Evolutionary conservation across 23 red algal genomes (phyloP), one percentile per base, ranked within the genome.

Genomic region (Gracilariopsis chorda): DNA sequence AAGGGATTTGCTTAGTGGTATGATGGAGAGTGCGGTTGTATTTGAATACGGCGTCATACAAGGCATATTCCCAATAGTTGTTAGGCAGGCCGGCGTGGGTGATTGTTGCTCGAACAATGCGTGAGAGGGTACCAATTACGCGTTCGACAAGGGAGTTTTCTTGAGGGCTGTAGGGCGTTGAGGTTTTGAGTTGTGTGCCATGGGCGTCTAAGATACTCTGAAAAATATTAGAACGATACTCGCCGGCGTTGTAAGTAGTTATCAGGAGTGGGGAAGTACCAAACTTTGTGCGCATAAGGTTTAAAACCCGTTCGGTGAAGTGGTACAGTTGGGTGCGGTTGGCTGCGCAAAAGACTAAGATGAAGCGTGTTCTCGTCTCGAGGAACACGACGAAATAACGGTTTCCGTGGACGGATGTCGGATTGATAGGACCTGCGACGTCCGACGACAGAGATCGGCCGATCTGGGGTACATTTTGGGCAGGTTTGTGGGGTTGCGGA

Each of bases 101-200:
- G 6, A 88, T 1, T 0, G 37, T 25, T 16, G 61, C 25, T 28
- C 65, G 19, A 3, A 43, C 32, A 4, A 64, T 25, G 7, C 48
- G 24, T 7, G 27, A 23, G 29, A 52, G 21, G 8, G 40, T 87
- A 16, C 32, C 17, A 45, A 69, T 77, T 6, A 88, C 51, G 3
- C 83, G 46, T 88, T 74, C 65, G 8, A 13, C 40, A 34, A 77
- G 11, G 23, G 29, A 60, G 55, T 74, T 88, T 32, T 88, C 35
- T 48, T 73, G 83, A 25, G 83, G 83, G 48, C 13, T 73, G 83
- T 88, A 76, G 9, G 46, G 13, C 8, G 51, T 35, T 29, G 56
- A 51, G 4, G n/a, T 73, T 7, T 47, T 25, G 5, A 52, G 82
- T 28, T 62, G 59, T 4, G 25, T 71, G 1, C 61, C 45, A 27